Percentiles rank a stretch among this genome's conserved stretches.
These are phyloP conservation scores for Crithidia mellificae DNA, from an alignment of 208 protist genomes.

Conservation along the genomic window DNA sequence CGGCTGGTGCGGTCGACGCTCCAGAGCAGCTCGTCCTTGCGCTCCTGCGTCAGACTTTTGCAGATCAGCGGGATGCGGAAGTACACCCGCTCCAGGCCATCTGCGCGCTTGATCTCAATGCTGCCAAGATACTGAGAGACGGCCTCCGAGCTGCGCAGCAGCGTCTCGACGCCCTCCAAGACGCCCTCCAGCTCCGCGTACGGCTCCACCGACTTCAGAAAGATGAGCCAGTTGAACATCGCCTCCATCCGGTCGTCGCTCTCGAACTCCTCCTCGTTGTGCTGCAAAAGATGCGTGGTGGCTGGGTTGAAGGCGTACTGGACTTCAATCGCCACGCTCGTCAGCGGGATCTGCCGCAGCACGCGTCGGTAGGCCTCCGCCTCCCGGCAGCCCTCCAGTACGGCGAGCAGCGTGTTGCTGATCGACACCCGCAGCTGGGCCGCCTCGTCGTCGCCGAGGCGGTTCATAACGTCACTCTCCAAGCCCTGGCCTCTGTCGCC, in stretches of 20 bases:
- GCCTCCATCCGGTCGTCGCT: conserved; percentile 48
- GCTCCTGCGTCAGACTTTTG: conserved; percentile 58
- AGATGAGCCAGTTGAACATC: conserved; percentile 86
- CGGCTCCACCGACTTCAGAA: conserved; percentile 50
- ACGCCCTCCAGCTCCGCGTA: conserved; percentile 43
- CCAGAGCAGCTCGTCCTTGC: conserved; percentile 76
- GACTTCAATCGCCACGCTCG: conserved; percentile 54
- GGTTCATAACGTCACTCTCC: conserved; percentile 34
- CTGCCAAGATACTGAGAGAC: conserved; percentile 56
- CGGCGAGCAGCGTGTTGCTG: conserved; percentile 61
- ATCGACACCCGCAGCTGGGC: conserved; percentile 47
- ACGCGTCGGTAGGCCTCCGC: conserved; percentile 44
- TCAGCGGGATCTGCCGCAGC: conserved; percentile 61
- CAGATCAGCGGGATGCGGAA: conserved; percentile 83
- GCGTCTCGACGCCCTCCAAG: conserved; percentile 43
- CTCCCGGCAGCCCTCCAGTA: conserved; percentile 76
- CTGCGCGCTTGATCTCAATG: conserved; percentile 75
- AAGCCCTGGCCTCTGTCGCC: neutral
- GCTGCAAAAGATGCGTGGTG: conserved; percentile 36
- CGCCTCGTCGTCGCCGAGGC: conserved; percentile 42
- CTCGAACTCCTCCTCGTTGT: conserved; percentile 44
- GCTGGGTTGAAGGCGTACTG: conserved; percentile 29
- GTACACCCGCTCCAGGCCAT: conserved; percentile 80
- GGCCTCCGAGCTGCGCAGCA: conserved; percentile 41
- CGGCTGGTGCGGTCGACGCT: conserved; percentile 73